Base-by-base conservation (phyloP, 768 basidiomycete genomes). In the Gautieria morchelliformis region DNA sequence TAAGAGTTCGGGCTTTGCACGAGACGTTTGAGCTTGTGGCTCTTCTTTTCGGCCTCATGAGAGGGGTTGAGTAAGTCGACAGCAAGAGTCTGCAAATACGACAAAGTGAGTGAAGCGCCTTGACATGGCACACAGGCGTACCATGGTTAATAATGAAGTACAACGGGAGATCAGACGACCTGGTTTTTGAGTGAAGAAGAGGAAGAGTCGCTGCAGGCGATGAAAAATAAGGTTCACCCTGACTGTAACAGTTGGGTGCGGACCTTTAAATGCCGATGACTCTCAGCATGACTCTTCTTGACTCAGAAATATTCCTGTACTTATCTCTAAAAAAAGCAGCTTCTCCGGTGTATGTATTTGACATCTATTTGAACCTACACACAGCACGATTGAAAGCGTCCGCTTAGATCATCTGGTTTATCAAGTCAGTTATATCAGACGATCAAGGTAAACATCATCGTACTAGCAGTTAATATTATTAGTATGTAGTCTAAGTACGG, bases 11-110 rank as follows among this genome's bases (percentile, higher is more conserved):
- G 96, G 53, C 87, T 87, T 76, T 97, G 96, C 65, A 99, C 96
- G 66, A 98, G 86, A 72, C 93, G 87, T 83, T 99, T 98, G 73
- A 97, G 89, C 82, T 98, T 98, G 88, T 98, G 95, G 73, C 84
- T 86, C 73, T 79, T 85, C 74, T 77, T 85, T 77, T 95, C 89
- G 66, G 82, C 74, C 71, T 92, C 89, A 64, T 82, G 74, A 59
- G 92, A 87, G 65, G 93, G 95, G 85, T 98, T 90, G 72, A 98
- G 87, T 72, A 99, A 88, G 76, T 99, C 96, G 72, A 96, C 72
- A 72, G 92, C 93, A 78, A 98, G 92, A 82, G 91, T 81, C 94
- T 95, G 60, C 32, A 56, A 46, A 22, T 46, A 51, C 53, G 40
- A 45, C 49, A 45, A 24, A 32, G 22, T 15, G 12, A 52, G 35